Evolutionary conservation across 148 eudicot genomes (phyloP).

Genomic region (Salicornia ramosissima): DNA sequence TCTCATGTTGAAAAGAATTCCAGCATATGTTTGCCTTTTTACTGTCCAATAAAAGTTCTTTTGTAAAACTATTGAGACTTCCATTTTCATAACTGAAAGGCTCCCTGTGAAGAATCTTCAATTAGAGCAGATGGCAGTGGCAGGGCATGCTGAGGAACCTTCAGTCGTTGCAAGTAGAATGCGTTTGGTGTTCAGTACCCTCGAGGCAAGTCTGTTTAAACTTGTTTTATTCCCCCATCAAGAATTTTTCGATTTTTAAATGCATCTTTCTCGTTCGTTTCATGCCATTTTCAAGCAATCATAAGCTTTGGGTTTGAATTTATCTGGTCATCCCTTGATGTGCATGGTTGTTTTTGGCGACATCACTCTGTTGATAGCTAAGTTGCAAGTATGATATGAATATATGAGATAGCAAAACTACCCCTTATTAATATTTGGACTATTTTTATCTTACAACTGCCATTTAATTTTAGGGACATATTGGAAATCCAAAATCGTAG

Average conservation of each 20-base stretch:
- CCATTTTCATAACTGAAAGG: constrained; percentile 36
- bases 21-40: not conserved
- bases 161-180: constrained; percentile 91
- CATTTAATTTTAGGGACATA: too few relatives aligned
- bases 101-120: constrained; percentile 97
- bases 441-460: too few relatives aligned
- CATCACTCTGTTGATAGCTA: too few relatives aligned
- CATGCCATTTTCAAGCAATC: not conserved
- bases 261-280: not conserved
- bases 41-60: not conserved
- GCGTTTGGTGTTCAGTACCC: constrained; percentile 92
- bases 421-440: too few relatives aligned
- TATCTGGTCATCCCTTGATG: too few relatives aligned
- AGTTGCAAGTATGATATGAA: too few relatives aligned
- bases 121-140: constrained; percentile 88
- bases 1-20: not conserved
- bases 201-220: constrained; percentile 49
- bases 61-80: not conserved
- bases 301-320: too few relatives aligned
- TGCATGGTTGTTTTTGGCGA: too few relatives aligned
- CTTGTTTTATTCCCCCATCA: not conserved
- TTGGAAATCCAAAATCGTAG: too few relatives aligned
- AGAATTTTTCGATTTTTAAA: not conserved
- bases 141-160: constrained; percentile 77
- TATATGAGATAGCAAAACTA: too few relatives aligned